A percentile compares a stretch with the other conserved stretches of the same genome.
Conservation (phyloP, 768 basidiomycete species). For the Kwoniella sp. region DNA sequence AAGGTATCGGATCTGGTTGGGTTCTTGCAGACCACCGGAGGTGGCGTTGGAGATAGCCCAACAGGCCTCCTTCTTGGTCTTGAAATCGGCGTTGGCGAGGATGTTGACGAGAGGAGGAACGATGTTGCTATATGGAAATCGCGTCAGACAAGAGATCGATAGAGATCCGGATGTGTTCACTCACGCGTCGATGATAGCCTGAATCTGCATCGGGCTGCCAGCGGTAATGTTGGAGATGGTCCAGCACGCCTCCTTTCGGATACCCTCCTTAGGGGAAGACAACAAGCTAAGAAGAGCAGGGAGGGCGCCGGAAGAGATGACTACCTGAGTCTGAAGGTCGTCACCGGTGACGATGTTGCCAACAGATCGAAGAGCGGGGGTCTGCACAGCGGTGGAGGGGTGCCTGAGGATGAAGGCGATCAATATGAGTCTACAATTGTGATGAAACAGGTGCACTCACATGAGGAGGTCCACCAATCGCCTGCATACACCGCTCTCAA, state of each 20-base stretch:
- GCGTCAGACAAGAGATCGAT: slow-evolving; percentile 9
- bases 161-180: slow-evolving; percentile 18
- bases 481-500: slow-evolving; percentile 96
- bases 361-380: slow-evolving; percentile 94
- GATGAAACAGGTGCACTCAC: slow-evolving; percentile 51
- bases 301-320: slow-evolving; percentile 96
- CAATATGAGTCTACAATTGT: slow-evolving; percentile 17
- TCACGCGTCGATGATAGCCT: slow-evolving; percentile 95
- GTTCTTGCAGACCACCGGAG: slow-evolving; percentile 94
- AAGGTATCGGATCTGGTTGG: slow-evolving; percentile 94
- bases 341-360: slow-evolving; percentile 99
- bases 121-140: slow-evolving; percentile 59
- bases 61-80: slow-evolving; percentile 98
- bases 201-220: slow-evolving; percentile 94
- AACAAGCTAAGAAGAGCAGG: slow-evolving; percentile 89
- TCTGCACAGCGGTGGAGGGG: slow-evolving; percentile 82
- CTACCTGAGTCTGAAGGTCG: slow-evolving; percentile 97
- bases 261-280: slow-evolving; percentile 96
- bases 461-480: slow-evolving; percentile 95
- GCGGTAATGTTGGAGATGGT: slow-evolving; percentile 99
- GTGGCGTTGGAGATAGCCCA: slow-evolving; percentile 99
- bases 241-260: slow-evolving; percentile 99
- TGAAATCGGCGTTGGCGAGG: slow-evolving; percentile 95
- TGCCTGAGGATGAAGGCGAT: slow-evolving; percentile 49
- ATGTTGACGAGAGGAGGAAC: slow-evolving; percentile 98